These are phyloP conservation scores for Pseudoperonospora humuli DNA, from an alignment of 352 stramenopile genomes.

Conservation along the genomic window DNA sequence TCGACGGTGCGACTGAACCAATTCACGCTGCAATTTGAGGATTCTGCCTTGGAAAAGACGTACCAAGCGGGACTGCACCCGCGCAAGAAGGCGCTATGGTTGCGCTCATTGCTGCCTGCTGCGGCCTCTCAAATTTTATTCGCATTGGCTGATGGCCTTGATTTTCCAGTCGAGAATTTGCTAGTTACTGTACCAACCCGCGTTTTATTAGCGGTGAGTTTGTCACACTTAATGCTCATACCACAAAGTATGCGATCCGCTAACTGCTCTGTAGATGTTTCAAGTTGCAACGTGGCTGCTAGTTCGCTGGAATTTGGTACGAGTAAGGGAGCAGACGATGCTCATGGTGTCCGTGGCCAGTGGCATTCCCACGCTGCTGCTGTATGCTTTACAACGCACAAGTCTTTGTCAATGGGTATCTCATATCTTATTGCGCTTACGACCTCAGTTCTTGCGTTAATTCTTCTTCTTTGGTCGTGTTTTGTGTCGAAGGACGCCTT, in stretches of 20 bases:
- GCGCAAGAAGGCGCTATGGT: conserved; percentile 78
- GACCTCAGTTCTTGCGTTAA: not conserved
- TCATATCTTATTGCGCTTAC: conserved; percentile 2
- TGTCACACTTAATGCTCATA: conserved; percentile 3
- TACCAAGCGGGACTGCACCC: conserved; percentile 59
- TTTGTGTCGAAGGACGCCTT: conserved; percentile 64
- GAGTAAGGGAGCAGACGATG: conserved; percentile 61
- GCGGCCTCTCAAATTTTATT: conserved; percentile 71
- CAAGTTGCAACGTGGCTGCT: conserved; percentile 71
- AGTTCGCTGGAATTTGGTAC: conserved; percentile 63
- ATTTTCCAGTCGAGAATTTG: conserved; percentile 55
- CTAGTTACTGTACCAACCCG: conserved; percentile 65
- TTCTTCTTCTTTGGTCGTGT: not conserved
- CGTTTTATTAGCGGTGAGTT: conserved; percentile 47
- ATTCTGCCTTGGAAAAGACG: conserved; percentile 45
- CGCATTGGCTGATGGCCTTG: conserved; percentile 57
- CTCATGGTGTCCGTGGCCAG: conserved; percentile 65
- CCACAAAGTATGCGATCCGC: conserved; percentile 1
- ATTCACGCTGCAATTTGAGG: conserved; percentile 75
- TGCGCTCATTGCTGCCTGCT: conserved; percentile 69
- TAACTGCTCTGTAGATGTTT: conserved; percentile 34
- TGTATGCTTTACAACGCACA: conserved; percentile 62
- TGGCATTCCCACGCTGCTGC: conserved; percentile 54
- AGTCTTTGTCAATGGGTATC: conserved; percentile 75
- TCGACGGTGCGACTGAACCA: conserved; percentile 78